Evolutionary conservation across 768 basidiomycete species (phyloP), one percentile per base, ranked within the genome.

Genomic region (Tricholoma terreum): DNA sequence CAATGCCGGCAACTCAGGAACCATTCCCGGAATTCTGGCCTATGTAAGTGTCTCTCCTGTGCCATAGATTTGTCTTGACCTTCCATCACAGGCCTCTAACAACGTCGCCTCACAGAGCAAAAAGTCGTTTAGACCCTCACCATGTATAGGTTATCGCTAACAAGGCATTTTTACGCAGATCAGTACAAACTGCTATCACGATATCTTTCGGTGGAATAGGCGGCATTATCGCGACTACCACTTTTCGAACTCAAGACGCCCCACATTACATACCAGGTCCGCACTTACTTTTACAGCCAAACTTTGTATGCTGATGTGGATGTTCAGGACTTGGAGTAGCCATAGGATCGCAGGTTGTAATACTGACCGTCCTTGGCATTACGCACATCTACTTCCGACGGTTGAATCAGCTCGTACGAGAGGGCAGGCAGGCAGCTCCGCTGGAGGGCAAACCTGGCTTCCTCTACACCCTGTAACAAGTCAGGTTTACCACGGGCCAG

Each of bases 41-140:
- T 79, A 73, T 62, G 75, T 76, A 56, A 56, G 72, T 64, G 12
- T 24, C 33, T 24, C 19, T 33, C 27, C 22, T 10, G 31, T 9
- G 24, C 31, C 15, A 31, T 38, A 3, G 22, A 24, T 30, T 31
- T 31, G 35, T 54, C 24, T 27, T 49, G 17, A n/a, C 8, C 33
- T n/a, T 40, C 17, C 30, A 17, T 17, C 52, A 77, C 52, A 77
- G 73, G 67, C 70, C 43, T 71, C 76, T 5, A 80, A 80, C 59
- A 81, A 81, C 59, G 78, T 80, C 5, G 77, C 78, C 9, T 76
- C 77, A 12, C 78, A 80, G 53, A 77, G 76, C 53, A 80, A 79
- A 67, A 71, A 70, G 74, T 73, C 54, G 27, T 57, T 42, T 31
- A 22, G n/a, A 46, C 54, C 11, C 27, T 17, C 50, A 33, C 24